Base-by-base conservation (phyloP, 2,329 filamentous ascomycete species). In the Apiospora koreana region DNA sequence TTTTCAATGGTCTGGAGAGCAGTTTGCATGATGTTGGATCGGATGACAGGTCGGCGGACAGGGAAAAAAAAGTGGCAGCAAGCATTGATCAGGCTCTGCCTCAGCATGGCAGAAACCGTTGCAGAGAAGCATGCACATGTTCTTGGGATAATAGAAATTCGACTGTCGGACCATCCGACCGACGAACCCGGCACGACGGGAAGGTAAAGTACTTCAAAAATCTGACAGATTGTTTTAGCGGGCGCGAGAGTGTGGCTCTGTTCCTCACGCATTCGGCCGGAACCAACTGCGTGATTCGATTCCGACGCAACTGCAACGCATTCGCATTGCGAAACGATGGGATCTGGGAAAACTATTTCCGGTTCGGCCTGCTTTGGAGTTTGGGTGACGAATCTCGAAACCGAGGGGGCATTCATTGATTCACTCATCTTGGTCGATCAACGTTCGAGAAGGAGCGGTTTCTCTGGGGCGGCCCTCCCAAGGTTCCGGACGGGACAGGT, bases 141-240 rank as follows among this genome's bases (percentile, higher is more conserved):
- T 58, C 18, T 58, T n/a, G 54, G 54, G 54, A 62, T 62, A 31
- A 38, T 18, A 62, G 25, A n/a, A 35, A 21, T 2, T 35, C 50
- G 35, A 35, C 7, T 35, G 50, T 58, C 50, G 50, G 50, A 31
- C 50, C 28, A 58, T 21, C 50, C 50, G 54, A 62, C 28, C 31
- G 31, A 62, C 21, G 54, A 62, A 62, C 54, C 54, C 54, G 38
- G 54, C 54, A 62, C 18, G 10, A n/a, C 31, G 54, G 54, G 31
- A 21, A 62, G 50, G 9, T n/a, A n/a, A n/a, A n/a, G n/a, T n/a
- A n/a, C n/a, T n/a, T n/a, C 50, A 58, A 31, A 58, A 58, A 58
- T 62, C 54, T 62, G 54, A 62, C 54, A 62, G 54, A 38, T 38
- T 62, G 54, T 62, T 62, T 62, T 62, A 62, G 54, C 31, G 54